Conservation (phyloP, 208 protist species). For the Acanthamoeba lenticulata region DNA sequence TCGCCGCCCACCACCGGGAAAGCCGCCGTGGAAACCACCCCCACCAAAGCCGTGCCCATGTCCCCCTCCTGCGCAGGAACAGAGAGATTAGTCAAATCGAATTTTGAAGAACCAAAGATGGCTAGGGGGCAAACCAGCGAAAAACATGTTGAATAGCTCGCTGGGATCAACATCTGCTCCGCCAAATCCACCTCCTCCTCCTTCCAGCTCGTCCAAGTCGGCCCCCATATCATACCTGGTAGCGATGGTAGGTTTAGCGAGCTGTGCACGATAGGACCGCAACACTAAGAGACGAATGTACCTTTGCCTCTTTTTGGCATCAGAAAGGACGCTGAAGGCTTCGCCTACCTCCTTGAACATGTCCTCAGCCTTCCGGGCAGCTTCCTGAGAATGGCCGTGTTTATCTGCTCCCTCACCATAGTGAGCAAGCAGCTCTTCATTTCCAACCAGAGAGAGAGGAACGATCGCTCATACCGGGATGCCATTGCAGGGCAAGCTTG, state of each 20-base stretch:
- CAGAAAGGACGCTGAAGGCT: slow-evolving; percentile 79
- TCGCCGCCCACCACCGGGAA: background rate
- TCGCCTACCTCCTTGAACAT: slow-evolving; percentile 85
- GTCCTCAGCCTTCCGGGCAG: slow-evolving; percentile 69
- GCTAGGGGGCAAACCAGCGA: background rate
- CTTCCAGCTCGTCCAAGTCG: slow-evolving; percentile 71
- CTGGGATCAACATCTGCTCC: slow-evolving; percentile 15
- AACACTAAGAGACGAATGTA: background rate
- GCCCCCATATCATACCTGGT: slow-evolving; percentile 70
- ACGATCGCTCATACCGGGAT: slow-evolving; percentile 82
- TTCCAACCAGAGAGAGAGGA: background rate
- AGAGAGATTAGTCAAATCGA: background rate
- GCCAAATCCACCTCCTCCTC: slow-evolving; percentile 61
- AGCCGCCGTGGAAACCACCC: slow-evolving; percentile 1
- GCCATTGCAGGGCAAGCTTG: slow-evolving; percentile 85
- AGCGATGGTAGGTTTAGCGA: background rate
- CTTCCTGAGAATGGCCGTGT: slow-evolving; percentile 40
- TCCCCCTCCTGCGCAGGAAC: background rate
- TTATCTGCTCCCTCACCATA: background rate
- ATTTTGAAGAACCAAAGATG: background rate
- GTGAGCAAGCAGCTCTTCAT: background rate
- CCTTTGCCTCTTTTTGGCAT: slow-evolving; percentile 74
- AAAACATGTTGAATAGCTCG: slow-evolving; percentile 71
- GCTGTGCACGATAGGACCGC: background rate
- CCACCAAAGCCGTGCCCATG: background rate